Base-by-base conservation (phyloP, 768 basidiomycete species). In the Collybiopsis confluens region DNA sequence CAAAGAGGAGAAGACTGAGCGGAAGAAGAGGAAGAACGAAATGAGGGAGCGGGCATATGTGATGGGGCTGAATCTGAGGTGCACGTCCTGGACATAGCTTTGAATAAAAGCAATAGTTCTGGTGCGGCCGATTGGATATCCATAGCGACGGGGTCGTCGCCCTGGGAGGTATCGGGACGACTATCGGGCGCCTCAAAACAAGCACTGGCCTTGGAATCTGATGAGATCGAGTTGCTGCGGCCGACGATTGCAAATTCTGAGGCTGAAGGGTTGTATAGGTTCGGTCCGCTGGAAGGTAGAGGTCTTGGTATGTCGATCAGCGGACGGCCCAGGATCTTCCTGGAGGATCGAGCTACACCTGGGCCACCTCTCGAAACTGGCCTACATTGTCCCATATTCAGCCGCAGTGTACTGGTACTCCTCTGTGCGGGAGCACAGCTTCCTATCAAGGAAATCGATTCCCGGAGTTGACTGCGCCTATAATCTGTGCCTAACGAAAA, bases 1-100 rank as follows among this genome's bases (percentile, higher is more conserved):
- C 47, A 48, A 21, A 48, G 47, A 18, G 35, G 47, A 13, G 47
- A 48, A 16, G 47, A 48, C 35, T 38, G 47, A 37, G 47, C 47
- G 16, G 45, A 45, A n/a, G 47, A 48, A n/a, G 15, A 40, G 15
- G 46, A 48, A 11, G 46, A 35, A 36, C 18, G 35, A 21, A 33
- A 48, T 2, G 47, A 47, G 33, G 27, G 47, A 21, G 18, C 15
- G n/a, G 36, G 47, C 47, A 37, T 48, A 21, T 13, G 24, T 20
- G 28, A 23, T 20, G 27, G 45, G 23, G 47, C 18, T 47, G 46
- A 47, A 35, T 20, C 28, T 47, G 33, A 18, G 47, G 47, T 16
- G 20, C 35, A 21, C 23, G 47, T 37, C n/a, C 21, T 38, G 33
- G 35, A 48, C 47, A 13, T 48, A 20, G 11, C 21, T 18, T 21